These are phyloP conservation scores for Trifolium subterraneum DNA, from an alignment of 306 rosid species.

Conservation along the genomic window DNA sequence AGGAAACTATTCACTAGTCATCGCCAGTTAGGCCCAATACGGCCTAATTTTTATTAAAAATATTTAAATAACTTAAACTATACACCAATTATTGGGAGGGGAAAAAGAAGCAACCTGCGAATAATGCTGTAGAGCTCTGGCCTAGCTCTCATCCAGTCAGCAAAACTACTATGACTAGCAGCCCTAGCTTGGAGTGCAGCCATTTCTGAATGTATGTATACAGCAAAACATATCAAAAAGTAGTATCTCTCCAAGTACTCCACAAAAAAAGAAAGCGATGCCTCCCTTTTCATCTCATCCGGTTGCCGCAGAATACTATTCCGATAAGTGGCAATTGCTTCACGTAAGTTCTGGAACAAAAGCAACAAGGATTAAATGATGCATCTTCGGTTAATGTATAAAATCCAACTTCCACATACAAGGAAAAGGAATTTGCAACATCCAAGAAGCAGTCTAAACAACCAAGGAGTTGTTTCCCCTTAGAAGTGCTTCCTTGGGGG, in stretches of 20 bases:
- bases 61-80: slow-evolving; percentile 21
- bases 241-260: slow-evolving; percentile 97
- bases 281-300: slow-evolving; percentile 95
- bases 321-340: slow-evolving; percentile 90
- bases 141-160: slow-evolving; percentile 95
- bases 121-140: slow-evolving; percentile 91
- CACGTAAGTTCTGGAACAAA: slow-evolving; percentile 78
- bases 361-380: slow-evolving; percentile 39
- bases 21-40: slow-evolving; percentile 18
- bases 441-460: slow-evolving; percentile 29
- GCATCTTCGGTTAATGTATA: slow-evolving; percentile 28
- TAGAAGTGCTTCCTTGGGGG: slow-evolving; percentile 16
- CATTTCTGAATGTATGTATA: slow-evolving; percentile 81
- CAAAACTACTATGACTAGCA: slow-evolving; percentile 55
- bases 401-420: slow-evolving; percentile 23
- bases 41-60: background rate
- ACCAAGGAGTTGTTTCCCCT: slow-evolving; percentile 23
- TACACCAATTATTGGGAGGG: slow-evolving; percentile 12
- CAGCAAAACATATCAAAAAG: slow-evolving; percentile 95
- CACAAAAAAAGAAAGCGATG: slow-evolving; percentile 79
- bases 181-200: slow-evolving; percentile 60
- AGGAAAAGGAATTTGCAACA: slow-evolving; percentile 30
- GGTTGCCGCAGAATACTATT: slow-evolving; percentile 83
- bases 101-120: slow-evolving; percentile 64
- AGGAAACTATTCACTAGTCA: background rate